A percentile compares a stretch with the other conserved stretches of the same genome.
These are phyloP conservation scores for Capillidium heterosporum DNA, from an alignment of 371 early-diverging fungal genomes.

Conservation along the genomic window DNA sequence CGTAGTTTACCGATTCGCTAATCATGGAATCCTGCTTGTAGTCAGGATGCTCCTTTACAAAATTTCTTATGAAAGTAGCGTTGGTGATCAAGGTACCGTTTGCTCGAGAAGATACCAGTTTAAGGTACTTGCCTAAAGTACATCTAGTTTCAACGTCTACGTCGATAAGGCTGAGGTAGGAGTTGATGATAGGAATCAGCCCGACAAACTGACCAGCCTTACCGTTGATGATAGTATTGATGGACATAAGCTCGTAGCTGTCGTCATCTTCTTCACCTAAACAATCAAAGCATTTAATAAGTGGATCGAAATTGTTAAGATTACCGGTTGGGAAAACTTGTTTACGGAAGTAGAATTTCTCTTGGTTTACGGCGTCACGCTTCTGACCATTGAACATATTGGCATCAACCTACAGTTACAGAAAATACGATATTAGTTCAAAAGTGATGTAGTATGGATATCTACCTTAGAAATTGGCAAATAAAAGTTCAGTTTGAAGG, in stretches of 20 bases:
- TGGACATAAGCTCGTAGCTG: conserved; percentile 55
- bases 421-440: no score
- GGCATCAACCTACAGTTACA: conserved; percentile 62
- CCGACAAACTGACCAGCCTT: conserved; percentile 66
- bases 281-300: background rate
- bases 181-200: conserved; percentile 57
- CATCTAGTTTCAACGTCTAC: conserved; percentile 44
- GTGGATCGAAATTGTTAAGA: background rate
- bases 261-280: conserved; percentile 20
- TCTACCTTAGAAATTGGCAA: conserved; percentile 80
- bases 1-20: conserved; percentile 63
- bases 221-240: conserved; percentile 92
- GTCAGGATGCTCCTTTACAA: conserved; percentile 71
- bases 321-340: conserved; percentile 37
- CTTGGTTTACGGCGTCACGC: conserved; percentile 59
- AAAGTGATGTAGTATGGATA: background rate
- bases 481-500: conserved; percentile 86
- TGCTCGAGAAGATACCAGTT: conserved; percentile 66
- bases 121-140: conserved; percentile 53
- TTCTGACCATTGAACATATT: conserved; percentile 86
- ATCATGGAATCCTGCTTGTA: conserved; percentile 89
- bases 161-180: conserved; percentile 55
- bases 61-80: conserved; percentile 82
- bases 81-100: conserved; percentile 66
- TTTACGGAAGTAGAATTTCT: conserved; percentile 82